phyloP scores from a whole-genome alignment of 1,284 basidiomycete genomes.

The Melampsora americana region DNA sequence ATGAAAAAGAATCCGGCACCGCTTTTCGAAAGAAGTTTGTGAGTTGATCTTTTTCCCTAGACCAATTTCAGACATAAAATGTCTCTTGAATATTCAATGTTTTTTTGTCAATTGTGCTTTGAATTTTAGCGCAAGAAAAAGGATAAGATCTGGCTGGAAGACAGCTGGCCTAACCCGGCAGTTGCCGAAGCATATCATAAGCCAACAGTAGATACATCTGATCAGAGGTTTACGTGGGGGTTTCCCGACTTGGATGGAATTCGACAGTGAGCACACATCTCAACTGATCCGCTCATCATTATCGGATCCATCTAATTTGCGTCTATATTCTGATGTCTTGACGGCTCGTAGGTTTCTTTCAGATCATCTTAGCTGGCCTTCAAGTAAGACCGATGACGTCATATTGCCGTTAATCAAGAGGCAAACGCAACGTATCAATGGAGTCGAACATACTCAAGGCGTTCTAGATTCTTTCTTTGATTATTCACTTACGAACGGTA shows the following conservation, averaged over 20 bases:
- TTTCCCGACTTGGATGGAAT: conserved; percentile 89
- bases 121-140: conserved; percentile 36
- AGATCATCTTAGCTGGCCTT: conserved; percentile 80
- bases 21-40: conserved; percentile 81
- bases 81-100: neutral
- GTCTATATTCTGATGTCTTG: conserved; percentile 45
- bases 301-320: neutral
- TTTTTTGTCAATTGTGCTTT: neutral
- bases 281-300: neutral
- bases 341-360: conserved; percentile 68
- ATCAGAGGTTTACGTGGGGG: conserved; percentile 96
- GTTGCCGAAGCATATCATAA: conserved; percentile 92
- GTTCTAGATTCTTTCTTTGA: conserved; percentile 39
- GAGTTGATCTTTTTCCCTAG: conserved; percentile 54
- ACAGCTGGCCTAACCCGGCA: conserved; percentile 81
- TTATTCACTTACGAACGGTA: conserved; percentile 15
- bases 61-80: neutral
- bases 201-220: conserved; percentile 81
- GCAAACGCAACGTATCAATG: conserved; percentile 49
- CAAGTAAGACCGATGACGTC: conserved; percentile 83
- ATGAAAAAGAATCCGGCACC: conserved; percentile 63
- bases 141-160: conserved; percentile 65
- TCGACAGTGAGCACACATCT: conserved; percentile 54
- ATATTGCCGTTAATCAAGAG: conserved; percentile 84
- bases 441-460: conserved; percentile 23